Evolutionary conservation across 1,284 basidiomycete genomes (phyloP).

Genomic region (Meira miltonrushii): DNA sequence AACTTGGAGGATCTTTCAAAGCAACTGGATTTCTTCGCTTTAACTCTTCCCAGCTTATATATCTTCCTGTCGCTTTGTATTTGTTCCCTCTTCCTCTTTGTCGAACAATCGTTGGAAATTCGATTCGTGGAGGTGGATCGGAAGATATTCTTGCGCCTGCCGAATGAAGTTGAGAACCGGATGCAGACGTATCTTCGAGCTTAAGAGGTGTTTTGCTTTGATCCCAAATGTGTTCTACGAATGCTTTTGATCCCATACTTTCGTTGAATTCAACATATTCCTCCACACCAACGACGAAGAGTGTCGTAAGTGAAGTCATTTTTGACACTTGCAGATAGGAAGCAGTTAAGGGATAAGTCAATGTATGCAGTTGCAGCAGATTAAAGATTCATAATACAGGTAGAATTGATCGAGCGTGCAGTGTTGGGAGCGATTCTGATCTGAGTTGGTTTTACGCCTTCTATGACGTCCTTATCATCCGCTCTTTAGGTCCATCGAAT

Average conservation of each 20-base stretch:
- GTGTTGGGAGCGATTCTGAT: no score
- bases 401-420: no score
- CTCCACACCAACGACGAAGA: constrained; percentile 34
- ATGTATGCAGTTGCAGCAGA: no score
- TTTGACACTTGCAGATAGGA: not conserved
- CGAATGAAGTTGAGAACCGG: constrained; percentile 18
- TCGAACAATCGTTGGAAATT: constrained; percentile 26
- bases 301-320: constrained; percentile 29
- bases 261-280: constrained; percentile 38
- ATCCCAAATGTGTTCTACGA: constrained; percentile 35
- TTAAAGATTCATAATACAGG: no score
- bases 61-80: constrained; percentile 27
- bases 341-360: no score
- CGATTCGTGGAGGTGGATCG: constrained; percentile 22
- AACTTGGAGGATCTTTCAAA: constrained; percentile 19
- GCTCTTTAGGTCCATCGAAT: no score
- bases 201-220: constrained; percentile 20
- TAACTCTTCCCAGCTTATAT: constrained; percentile 32
- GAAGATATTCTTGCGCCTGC: constrained; percentile 26
- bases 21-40: constrained; percentile 26
- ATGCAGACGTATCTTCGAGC: constrained; percentile 15
- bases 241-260: constrained; percentile 27
- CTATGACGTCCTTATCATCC: no score
- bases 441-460: no score
- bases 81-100: constrained; percentile 28